A percentile compares a stretch with the other conserved stretches of the same genome.
Conservation (phyloP, 164 flowering plant species). For the Annona squamosa region DNA sequence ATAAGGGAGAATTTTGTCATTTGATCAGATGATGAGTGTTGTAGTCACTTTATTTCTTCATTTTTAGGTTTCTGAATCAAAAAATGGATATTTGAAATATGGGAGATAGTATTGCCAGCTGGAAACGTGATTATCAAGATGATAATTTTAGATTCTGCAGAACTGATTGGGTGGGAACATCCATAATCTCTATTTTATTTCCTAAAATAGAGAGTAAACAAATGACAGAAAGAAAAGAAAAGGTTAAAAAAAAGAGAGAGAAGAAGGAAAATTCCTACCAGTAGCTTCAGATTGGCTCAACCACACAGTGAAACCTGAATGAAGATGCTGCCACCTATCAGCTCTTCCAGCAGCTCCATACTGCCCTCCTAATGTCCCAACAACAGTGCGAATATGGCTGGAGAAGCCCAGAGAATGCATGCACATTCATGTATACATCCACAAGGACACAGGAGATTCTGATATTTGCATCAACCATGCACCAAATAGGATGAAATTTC, state of each 20-base stretch:
- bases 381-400: slow-evolving; percentile 84
- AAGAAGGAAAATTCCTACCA: slow-evolving; percentile 32
- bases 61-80: too few relatives aligned
- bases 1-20: too few relatives aligned
- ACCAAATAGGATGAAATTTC: background rate
- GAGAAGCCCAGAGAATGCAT: slow-evolving; percentile 11
- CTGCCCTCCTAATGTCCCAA: slow-evolving; percentile 80
- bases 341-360: slow-evolving; percentile 74
- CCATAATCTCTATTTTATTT: too few relatives aligned
- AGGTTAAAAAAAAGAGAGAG: background rate
- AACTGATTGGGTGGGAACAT: too few relatives aligned
- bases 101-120: too few relatives aligned
- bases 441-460: background rate
- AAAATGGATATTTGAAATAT: too few relatives aligned
- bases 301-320: slow-evolving; percentile 92
- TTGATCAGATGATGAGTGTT: too few relatives aligned
- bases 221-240: too few relatives aligned
- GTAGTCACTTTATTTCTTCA: too few relatives aligned
- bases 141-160: too few relatives aligned
- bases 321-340: slow-evolving; percentile 79
- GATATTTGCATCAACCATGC: background rate
- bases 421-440: background rate
- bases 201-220: too few relatives aligned
- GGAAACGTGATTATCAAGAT: too few relatives aligned
- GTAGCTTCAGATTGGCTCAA: slow-evolving; percentile 63